Evolutionary conservation across 1,284 basidiomycete genomes (phyloP).

Genomic region (Ganoderma leucocontextum): DNA sequence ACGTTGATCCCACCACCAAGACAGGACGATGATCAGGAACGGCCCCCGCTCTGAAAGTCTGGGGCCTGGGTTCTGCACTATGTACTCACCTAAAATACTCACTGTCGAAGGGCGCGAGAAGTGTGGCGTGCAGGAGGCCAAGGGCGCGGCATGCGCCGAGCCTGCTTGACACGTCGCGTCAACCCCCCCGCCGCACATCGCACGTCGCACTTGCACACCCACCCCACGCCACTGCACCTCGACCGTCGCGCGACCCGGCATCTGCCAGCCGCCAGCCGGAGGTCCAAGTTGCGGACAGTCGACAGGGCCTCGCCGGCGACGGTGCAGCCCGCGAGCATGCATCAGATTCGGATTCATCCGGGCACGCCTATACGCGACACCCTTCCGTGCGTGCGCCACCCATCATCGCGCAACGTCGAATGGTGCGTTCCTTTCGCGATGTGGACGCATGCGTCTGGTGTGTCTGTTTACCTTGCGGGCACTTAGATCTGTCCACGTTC

Average conservation of each 20-base stretch:
- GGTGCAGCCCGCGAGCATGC: background rate
- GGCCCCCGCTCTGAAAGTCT: background rate
- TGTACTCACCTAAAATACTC: background rate
- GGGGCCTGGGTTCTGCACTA: background rate
- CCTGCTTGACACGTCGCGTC: background rate
- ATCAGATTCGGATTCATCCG: background rate
- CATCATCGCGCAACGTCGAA: background rate
- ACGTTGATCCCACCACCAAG: background rate
- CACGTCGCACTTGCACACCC: too few relatives aligned
- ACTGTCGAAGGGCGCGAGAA: background rate
- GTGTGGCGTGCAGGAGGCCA: background rate
- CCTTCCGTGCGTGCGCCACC: background rate
- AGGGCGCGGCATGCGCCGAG: conserved; percentile 3
- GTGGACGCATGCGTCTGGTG: background rate
- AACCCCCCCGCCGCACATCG: background rate
- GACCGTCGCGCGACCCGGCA: background rate
- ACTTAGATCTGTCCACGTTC: background rate
- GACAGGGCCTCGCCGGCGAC: background rate
- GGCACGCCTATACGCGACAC: conserved; percentile 2
- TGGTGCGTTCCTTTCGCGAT: background rate
- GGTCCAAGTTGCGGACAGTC: background rate
- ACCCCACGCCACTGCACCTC: background rate
- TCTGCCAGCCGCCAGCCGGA: background rate
- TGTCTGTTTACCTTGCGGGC: background rate
- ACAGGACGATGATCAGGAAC: background rate